Conservation (phyloP, 768 basidiomycete species). For the Suillus subalutaceus region DNA sequence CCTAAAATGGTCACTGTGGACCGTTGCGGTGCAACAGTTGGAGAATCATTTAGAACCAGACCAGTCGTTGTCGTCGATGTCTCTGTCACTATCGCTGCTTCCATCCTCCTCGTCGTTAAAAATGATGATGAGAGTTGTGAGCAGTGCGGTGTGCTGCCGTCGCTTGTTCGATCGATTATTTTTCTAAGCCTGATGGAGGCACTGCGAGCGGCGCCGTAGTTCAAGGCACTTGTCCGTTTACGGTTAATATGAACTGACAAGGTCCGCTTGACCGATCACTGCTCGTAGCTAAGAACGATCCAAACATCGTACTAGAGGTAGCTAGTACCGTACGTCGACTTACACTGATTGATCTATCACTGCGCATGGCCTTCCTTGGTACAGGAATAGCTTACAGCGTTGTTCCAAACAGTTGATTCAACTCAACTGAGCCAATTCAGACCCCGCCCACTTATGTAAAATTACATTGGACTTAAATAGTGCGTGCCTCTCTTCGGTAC, state of each 20-base stretch:
- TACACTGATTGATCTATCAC: too few relatives aligned
- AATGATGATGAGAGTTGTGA: not conserved
- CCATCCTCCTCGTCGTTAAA: not conserved
- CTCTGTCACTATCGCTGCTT: not conserved
- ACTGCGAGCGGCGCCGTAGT: slow-evolving; percentile 6
- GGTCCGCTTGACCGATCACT: not conserved
- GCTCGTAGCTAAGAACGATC: too few relatives aligned
- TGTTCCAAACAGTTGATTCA: too few relatives aligned
- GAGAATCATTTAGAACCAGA: slow-evolving; percentile 26
- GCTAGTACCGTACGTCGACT: too few relatives aligned
- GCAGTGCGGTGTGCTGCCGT: not conserved
- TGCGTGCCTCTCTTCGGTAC: too few relatives aligned
- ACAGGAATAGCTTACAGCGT: too few relatives aligned
- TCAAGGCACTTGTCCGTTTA: not conserved
- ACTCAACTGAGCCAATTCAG: too few relatives aligned
- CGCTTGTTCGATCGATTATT: not conserved
- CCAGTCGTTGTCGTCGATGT: not conserved
- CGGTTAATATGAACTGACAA: not conserved
- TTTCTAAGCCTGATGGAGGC: slow-evolving; percentile 5
- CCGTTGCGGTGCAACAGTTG: slow-evolving; percentile 38
- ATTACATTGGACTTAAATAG: too few relatives aligned
- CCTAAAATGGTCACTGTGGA: slow-evolving; percentile 52
- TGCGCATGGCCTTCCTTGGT: too few relatives aligned
- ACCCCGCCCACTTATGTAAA: too few relatives aligned
- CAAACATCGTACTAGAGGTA: too few relatives aligned